A percentile compares a stretch with the other conserved stretches of the same genome.
Evolutionary conservation across 768 basidiomycete genomes (phyloP).

Genomic region (Tricholoma saponaceum): DNA sequence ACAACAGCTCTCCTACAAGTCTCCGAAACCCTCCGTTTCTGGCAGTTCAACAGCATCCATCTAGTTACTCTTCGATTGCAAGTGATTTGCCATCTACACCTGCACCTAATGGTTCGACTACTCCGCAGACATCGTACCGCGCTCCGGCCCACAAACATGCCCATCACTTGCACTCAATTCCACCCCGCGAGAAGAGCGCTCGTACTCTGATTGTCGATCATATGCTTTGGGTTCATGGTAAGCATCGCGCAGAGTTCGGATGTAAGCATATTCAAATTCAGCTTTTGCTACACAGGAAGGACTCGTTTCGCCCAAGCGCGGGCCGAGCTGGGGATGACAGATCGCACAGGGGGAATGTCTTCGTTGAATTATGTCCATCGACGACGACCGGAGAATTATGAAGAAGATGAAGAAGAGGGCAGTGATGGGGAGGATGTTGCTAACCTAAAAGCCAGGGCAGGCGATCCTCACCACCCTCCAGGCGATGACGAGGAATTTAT

Average conservation of each 20-base stretch:
- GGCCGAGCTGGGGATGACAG: constrained; percentile 83
- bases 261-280: background rate
- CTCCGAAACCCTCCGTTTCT: constrained; percentile 4
- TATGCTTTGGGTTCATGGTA: constrained; percentile 79
- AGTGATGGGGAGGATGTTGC: constrained; percentile 62
- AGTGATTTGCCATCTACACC: constrained; percentile 8
- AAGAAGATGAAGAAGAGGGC: constrained; percentile 64
- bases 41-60: background rate
- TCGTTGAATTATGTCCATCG: constrained; percentile 60
- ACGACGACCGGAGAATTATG: constrained; percentile 69
- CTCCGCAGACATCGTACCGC: constrained; percentile 40
- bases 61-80: constrained; percentile 1
- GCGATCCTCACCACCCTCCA: constrained; percentile 38
- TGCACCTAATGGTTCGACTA: constrained; percentile 9
- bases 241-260: constrained; percentile 1
- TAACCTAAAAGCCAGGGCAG: constrained; percentile 48
- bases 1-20: background rate
- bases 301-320: constrained; percentile 82
- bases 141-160: constrained; percentile 86
- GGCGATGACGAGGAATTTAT: constrained; percentile 59
- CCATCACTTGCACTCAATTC: constrained; percentile 83
- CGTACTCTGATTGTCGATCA: constrained; percentile 85
- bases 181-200: constrained; percentile 85
- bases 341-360: constrained; percentile 67
- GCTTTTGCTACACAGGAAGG: constrained; percentile 33